These are phyloP conservation scores for Lithocarpus polystachyus DNA, from an alignment of 306 rosid genomes.

Conservation along the genomic window DNA sequence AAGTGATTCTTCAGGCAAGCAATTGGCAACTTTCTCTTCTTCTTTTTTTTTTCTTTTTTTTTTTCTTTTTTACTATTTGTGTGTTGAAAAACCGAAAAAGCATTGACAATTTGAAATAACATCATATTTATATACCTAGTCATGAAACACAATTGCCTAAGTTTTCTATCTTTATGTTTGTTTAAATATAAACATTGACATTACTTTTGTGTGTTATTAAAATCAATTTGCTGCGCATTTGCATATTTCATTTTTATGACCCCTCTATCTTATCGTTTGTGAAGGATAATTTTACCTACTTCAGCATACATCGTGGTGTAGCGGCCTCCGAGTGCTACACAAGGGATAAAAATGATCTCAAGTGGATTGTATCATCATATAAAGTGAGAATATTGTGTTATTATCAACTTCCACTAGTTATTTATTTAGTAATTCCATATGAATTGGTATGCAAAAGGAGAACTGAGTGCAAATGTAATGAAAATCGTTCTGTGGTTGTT, in stretches of 20 bases:
- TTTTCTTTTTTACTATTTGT: too few relatives aligned
- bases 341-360: conserved; percentile 16
- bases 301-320: conserved; percentile 22
- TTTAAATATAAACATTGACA: too few relatives aligned
- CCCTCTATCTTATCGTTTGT: conserved; percentile 12
- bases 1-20: neutral
- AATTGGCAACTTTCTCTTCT: neutral
- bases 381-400: neutral
- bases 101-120: neutral
- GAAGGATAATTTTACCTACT: conserved; percentile 33
- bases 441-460: conserved; percentile 34
- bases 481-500: conserved; percentile 9
- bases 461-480: neutral
- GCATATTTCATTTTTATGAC: neutral
- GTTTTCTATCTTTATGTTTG: neutral
- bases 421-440: conserved; percentile 11
- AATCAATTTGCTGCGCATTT: neutral
- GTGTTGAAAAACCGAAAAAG: neutral
- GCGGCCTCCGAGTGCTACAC: conserved; percentile 17
- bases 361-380: conserved; percentile 7
- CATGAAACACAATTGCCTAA: neutral
- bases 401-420: conserved; percentile 26
- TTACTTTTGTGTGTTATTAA: neutral
- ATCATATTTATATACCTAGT: neutral
- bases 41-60: too few relatives aligned